These are phyloP conservation scores for Scheffersomyces insectosa DNA, from an alignment of 1,139 yeast species.

Conservation along the genomic window DNA sequence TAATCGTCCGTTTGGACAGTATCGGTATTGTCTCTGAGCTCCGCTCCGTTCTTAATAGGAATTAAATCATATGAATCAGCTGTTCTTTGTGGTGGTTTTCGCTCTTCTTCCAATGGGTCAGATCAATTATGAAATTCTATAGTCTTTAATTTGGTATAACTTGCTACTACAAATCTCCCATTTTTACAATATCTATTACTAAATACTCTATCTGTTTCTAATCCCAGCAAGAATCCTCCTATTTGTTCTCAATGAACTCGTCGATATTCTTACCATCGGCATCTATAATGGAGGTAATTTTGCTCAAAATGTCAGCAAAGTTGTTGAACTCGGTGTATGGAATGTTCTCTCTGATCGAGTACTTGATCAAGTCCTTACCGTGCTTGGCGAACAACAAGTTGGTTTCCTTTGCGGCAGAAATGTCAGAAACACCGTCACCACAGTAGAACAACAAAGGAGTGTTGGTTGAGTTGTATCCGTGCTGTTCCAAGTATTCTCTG, in stretches of 20 bases:
- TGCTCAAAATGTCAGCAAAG: constrained; percentile 68
- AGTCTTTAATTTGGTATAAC: too few relatives aligned
- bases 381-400: constrained; percentile 89
- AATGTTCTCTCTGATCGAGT: constrained; percentile 75
- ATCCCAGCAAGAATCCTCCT: background rate
- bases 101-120: too few relatives aligned
- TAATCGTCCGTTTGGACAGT: too few relatives aligned
- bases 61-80: too few relatives aligned
- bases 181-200: too few relatives aligned
- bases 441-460: constrained; percentile 65
- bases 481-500: constrained; percentile 55
- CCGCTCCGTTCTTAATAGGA: too few relatives aligned
- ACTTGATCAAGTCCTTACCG: constrained; percentile 86
- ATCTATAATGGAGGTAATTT: constrained; percentile 28
- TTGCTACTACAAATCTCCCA: too few relatives aligned
- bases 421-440: constrained; percentile 96
- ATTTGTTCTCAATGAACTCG: constrained; percentile 30
- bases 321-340: constrained; percentile 83
- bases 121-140: too few relatives aligned
- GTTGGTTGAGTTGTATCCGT: constrained; percentile 32
- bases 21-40: too few relatives aligned
- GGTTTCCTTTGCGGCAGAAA: constrained; percentile 93
- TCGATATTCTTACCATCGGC: constrained; percentile 27
- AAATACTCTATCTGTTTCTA: too few relatives aligned
- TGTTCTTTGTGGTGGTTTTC: too few relatives aligned